Conservation (phyloP, 129 eudicot genomes). For the Tagetes erecta region DNA sequence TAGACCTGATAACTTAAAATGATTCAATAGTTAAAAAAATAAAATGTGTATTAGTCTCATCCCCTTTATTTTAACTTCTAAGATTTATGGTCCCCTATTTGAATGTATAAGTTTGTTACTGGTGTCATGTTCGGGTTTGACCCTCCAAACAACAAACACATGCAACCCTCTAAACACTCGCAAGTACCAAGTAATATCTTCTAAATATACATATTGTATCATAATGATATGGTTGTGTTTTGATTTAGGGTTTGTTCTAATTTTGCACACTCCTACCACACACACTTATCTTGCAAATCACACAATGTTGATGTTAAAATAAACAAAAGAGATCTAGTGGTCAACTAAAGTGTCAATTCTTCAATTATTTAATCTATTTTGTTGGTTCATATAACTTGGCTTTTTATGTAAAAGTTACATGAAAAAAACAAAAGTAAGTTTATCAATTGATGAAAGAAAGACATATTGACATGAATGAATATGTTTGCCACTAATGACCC, state of each 20-base stretch:
- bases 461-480: constrained; percentile 25
- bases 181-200: background rate
- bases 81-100: no score
- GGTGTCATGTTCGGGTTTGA: no score
- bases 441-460: constrained; percentile 28
- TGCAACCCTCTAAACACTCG: no score
- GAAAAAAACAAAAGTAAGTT: constrained; percentile 19
- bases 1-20: no score
- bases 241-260: background rate
- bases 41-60: no score
- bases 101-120: no score
- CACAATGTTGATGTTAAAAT: background rate
- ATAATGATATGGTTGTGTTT: background rate
- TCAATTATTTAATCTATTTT: background rate
- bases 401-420: constrained; percentile 8
- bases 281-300: background rate
- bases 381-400: constrained; percentile 18
- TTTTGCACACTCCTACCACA: background rate
- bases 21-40: no score
- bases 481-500: constrained; percentile 36
- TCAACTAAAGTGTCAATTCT: constrained; percentile 54
- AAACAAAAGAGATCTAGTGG: constrained; percentile 7
- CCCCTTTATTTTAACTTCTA: no score
- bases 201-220: background rate
- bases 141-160: no score